A percentile compares a stretch with the other conserved stretches of the same genome.
phyloP scores from a whole-genome alignment of 148 eudicot species.

The Amaranthus hypochondriacus region DNA sequence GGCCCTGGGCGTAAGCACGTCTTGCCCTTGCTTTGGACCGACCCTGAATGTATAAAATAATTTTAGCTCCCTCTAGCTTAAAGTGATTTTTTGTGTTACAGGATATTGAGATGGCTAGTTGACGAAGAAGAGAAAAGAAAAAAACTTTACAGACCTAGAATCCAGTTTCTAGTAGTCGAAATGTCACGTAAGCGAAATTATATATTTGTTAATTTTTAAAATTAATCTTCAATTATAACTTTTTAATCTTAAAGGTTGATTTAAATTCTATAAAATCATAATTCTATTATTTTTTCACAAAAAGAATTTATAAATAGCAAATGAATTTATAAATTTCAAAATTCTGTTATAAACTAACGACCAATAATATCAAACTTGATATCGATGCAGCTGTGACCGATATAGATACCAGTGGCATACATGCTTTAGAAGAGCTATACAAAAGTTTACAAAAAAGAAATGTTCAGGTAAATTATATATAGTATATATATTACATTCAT shows the following conservation, averaged over 20 bases:
- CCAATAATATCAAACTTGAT: too few species aligned
- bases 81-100: constrained; percentile 23
- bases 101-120: constrained; percentile 75
- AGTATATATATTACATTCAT: too few species aligned
- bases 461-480: constrained; percentile 78
- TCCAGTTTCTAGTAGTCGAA: constrained; percentile 69
- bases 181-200: constrained; percentile 70
- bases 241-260: too few species aligned
- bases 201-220: too few species aligned
- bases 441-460: constrained; percentile 60
- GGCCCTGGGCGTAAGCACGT: too few species aligned
- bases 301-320: background rate
- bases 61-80: too few species aligned
- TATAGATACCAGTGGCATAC: constrained; percentile 93
- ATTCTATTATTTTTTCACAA: too few species aligned
- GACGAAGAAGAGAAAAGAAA: constrained; percentile 61
- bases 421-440: constrained; percentile 75
- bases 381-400: constrained; percentile 76
- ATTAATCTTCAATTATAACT: too few species aligned
- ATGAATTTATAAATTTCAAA: background rate
- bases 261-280: too few species aligned
- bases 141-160: constrained; percentile 38
- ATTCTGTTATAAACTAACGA: too few species aligned
- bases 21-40: too few species aligned
- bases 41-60: too few species aligned